Conservation (phyloP, 306 rosid genomes). For the Glycine soja region DNA sequence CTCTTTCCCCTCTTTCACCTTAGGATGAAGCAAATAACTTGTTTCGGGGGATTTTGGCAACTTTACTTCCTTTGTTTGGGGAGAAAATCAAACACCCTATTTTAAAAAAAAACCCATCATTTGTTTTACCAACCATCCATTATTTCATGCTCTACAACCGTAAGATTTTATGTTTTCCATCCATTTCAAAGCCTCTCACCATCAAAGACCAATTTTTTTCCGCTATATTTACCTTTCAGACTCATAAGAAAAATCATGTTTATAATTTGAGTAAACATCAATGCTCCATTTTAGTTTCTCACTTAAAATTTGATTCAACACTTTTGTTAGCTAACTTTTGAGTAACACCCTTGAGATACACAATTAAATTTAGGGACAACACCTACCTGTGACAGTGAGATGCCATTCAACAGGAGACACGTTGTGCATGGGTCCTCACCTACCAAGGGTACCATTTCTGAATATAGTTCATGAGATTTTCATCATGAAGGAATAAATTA, state of each 20-base stretch:
- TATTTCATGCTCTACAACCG: slow-evolving; percentile 50
- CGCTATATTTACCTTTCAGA: not conserved
- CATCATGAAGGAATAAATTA: not conserved
- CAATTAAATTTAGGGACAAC: slow-evolving; percentile 29
- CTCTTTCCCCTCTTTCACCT: slow-evolving; percentile 44
- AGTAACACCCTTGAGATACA: slow-evolving; percentile 28
- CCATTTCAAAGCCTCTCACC: slow-evolving; percentile 45
- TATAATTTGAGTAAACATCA: slow-evolving; percentile 38
- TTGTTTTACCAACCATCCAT: slow-evolving; percentile 55
- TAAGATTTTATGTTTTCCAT: slow-evolving; percentile 46
- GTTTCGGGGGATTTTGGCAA: slow-evolving; percentile 22
- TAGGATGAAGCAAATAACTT: slow-evolving; percentile 16
- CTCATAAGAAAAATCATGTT: not conserved
- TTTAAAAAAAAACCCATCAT: slow-evolving; percentile 30
- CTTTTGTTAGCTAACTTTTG: not conserved
- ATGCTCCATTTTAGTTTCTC: slow-evolving; percentile 19
- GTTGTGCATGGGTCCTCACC: slow-evolving; percentile 35
- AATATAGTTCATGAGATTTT: slow-evolving; percentile 4
- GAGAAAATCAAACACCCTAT: slow-evolving; percentile 33
- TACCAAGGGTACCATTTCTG: slow-evolving; percentile 6
- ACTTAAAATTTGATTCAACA: slow-evolving; percentile 30
- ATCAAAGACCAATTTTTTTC: slow-evolving; percentile 21
- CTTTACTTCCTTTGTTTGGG: slow-evolving; percentile 36
- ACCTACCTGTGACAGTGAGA: slow-evolving; percentile 30
- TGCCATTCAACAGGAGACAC: slow-evolving; percentile 33